Conservation (phyloP, 1,284 basidiomycete genomes). For the Ganoderma boninense region DNA sequence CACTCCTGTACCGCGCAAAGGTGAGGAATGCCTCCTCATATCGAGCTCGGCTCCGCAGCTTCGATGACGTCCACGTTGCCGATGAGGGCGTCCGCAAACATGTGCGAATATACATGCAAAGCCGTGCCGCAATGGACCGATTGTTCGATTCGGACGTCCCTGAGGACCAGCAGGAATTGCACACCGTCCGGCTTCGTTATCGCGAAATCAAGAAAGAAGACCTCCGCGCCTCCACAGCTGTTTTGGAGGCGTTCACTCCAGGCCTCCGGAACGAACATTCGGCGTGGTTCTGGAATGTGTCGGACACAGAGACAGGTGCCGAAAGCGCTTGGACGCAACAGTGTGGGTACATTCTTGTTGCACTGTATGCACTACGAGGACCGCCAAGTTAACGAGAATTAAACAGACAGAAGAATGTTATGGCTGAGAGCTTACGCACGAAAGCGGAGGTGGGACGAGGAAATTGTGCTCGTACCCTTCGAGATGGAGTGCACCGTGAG, state of each 20-base stretch:
- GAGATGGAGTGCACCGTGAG: conserved; percentile 14
- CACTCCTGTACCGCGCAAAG: conserved; percentile 3
- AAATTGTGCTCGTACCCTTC: not conserved
- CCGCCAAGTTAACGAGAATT: too few species aligned
- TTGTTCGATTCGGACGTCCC: not conserved
- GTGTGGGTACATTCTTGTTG: not conserved
- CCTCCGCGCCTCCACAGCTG: not conserved
- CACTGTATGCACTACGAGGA: too few species aligned
- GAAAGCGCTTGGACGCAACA: not conserved
- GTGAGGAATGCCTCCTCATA: conserved; percentile 1
- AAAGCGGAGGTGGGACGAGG: conserved; percentile 6
- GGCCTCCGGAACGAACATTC: not conserved
- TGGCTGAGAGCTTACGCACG: conserved; percentile 8
- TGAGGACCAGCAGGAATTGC: not conserved
- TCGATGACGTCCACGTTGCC: conserved; percentile 8
- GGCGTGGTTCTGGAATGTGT: conserved; percentile 13
- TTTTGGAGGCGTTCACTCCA: conserved; percentile 3
- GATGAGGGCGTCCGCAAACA: not conserved
- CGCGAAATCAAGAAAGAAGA: not conserved
- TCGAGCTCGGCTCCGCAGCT: not conserved
- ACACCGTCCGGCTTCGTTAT: not conserved
- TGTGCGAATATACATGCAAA: conserved; percentile 8
- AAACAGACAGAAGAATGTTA: not conserved
- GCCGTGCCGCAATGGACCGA: not conserved
- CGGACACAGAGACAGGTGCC: not conserved